Percentiles rank a stretch among this genome's conserved stretches.
phyloP scores from a whole-genome alignment of 805 yeast genomes.

The Candida verbasci region DNA sequence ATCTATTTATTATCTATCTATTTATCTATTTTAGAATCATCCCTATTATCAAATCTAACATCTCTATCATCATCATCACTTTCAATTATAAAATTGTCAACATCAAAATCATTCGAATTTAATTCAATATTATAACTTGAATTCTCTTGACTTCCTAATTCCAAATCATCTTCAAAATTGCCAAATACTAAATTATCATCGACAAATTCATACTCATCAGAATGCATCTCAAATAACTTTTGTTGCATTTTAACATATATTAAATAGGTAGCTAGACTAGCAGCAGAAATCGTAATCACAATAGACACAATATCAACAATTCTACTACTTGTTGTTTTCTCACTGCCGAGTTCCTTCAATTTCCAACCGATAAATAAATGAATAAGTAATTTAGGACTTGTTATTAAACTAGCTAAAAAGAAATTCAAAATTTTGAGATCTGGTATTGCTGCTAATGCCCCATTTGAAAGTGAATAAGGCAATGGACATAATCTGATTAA shows the following conservation, averaged over 20 bases:
- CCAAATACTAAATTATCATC: constrained; percentile 37
- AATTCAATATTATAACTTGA: too few relatives aligned
- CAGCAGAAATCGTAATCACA: constrained; percentile 48
- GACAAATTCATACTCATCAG: constrained; percentile 9
- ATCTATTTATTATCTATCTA: too few relatives aligned
- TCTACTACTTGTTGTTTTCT: constrained; percentile 43
- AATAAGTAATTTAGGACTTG: constrained; percentile 79
- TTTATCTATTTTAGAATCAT: too few relatives aligned
- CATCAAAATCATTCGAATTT: constrained; percentile 26
- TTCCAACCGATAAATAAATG: constrained; percentile 77
- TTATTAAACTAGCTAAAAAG: constrained; percentile 62
- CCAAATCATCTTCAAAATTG: constrained; percentile 35
- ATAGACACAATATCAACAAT: constrained; percentile 63
- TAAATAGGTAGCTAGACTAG: constrained; percentile 59
- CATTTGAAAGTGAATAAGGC: constrained; percentile 89
- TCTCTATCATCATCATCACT: constrained; percentile 23
- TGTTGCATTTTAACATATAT: constrained; percentile 54
- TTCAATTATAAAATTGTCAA: constrained; percentile 26
- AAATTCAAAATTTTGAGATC: constrained; percentile 61
- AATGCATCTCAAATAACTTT: constrained; percentile 26
- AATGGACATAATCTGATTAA: constrained; percentile 83
- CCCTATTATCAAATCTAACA: too few relatives aligned
- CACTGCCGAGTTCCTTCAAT: constrained; percentile 62
- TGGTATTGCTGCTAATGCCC: constrained; percentile 87
- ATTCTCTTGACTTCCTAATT: constrained; percentile 19